Base-by-base conservation (phyloP, 371 early-diverging fungal genomes). In the Mortierella sp. region DNA sequence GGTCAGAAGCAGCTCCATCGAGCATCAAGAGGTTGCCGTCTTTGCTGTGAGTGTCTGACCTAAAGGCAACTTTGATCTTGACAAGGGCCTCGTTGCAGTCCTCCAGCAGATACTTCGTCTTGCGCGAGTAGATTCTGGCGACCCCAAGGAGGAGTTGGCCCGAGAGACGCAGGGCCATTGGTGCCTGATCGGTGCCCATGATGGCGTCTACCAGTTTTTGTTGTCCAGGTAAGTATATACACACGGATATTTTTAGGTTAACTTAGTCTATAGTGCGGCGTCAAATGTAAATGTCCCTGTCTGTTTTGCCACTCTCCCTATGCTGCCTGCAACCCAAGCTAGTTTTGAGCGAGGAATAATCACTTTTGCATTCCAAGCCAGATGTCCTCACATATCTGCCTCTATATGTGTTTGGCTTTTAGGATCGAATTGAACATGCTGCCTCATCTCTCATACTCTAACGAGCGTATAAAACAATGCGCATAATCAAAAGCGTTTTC, bases 81-180 rank as follows among this genome's bases (percentile, higher is more conserved):
- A 95, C 83, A 28, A 97, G 81, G 0, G 99, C 98, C 62, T 98
- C 98, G 75, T 92, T 94, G 82, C 99, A 99, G 75, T 99, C 99
- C 69, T 99, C 99, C 6, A 98, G 86, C 47, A 99, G 84, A 70
- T 99, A 98, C 47, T 90, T 90, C 5, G 99, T 95, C 83, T 99
- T 99, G 53, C 98, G 89, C 4, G 97, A 97, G 83, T 95, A 97
- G 70, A 99, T 98, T 46, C 93, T 88, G 1, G 93, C 94, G 7
- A 99, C 97, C 57, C 99, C 99, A 6, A 99, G 87, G 32, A 99
- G 85, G 32, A 99, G 86, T 80, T 99, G 99, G 3, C 99, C 99
- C 8, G 97, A 94, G 24, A 98, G 87, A 51, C 99, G 93, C 52
- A 99, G 82, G 1, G 99, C 95, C 79, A 97, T 85, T 12, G 95